Conservation (phyloP, 2,329 filamentous ascomycete species). For the Dryadomyces quercus-mongolicae region DNA sequence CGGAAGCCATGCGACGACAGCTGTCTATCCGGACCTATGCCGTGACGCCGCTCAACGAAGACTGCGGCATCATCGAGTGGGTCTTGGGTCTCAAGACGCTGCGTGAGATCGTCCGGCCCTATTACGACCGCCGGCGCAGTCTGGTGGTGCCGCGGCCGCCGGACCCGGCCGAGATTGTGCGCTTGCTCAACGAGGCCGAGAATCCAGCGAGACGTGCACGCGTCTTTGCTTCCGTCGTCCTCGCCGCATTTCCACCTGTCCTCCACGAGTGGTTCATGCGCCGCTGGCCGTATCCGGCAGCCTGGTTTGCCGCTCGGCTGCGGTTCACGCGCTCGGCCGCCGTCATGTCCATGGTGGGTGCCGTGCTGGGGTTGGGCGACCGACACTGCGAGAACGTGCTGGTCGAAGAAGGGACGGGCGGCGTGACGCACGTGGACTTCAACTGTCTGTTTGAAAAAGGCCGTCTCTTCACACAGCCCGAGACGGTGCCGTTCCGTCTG, state of each 20-base stretch:
- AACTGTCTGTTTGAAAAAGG: slow-evolving; percentile 99
- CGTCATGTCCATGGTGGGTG: slow-evolving; percentile 99
- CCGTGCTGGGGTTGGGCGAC: slow-evolving; percentile 86
- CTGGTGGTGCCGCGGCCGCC: slow-evolving; percentile 57
- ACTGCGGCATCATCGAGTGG: slow-evolving; percentile 98
- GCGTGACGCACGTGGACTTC: slow-evolving; percentile 96
- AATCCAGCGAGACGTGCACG: slow-evolving; percentile 45
- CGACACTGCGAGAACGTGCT: slow-evolving; percentile 96
- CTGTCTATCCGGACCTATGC: slow-evolving; percentile 96
- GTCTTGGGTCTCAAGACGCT: slow-evolving; percentile 91
- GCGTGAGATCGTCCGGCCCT: slow-evolving; percentile 60
- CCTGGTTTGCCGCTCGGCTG: slow-evolving; percentile 83
- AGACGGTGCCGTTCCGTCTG: slow-evolving; percentile 87
- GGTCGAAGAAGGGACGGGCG: slow-evolving; percentile 85
- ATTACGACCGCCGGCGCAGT: slow-evolving; percentile 50
- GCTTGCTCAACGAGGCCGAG: slow-evolving; percentile 51
- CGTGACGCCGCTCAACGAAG: slow-evolving; percentile 92
- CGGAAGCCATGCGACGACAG: slow-evolving; percentile 78
- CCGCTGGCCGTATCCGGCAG: slow-evolving; percentile 82
- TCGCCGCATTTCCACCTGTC: slow-evolving; percentile 63
- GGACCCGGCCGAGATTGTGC: slow-evolving; percentile 57
- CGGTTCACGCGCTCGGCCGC: slow-evolving; percentile 88
- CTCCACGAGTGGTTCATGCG: slow-evolving; percentile 93
- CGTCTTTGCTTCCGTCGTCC: slow-evolving; percentile 57
- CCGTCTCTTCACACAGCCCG: slow-evolving; percentile 85